Evolutionary conservation across 2,329 filamentous ascomycete genomes (phyloP).

Genomic region (Penicillium sp.): DNA sequence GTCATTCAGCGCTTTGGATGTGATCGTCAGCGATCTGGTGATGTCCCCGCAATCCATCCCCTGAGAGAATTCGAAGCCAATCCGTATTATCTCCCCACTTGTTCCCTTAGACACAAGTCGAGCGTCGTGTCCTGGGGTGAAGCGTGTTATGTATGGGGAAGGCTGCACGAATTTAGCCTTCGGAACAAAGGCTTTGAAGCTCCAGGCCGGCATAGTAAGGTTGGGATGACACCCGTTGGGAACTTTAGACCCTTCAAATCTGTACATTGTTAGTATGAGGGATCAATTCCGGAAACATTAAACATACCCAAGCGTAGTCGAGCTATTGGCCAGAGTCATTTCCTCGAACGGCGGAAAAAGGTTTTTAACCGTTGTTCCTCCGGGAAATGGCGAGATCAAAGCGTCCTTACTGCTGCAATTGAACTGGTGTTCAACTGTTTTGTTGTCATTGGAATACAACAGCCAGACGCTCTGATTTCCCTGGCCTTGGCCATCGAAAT

Average conservation of each 20-base stretch:
- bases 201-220: conserved; percentile 56
- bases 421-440: conserved; percentile 54
- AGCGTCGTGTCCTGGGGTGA: conserved; percentile 64
- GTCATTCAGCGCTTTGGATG: conserved; percentile 51
- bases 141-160: conserved; percentile 59
- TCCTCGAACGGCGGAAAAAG: conserved; percentile 64
- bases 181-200: conserved; percentile 62
- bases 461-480: conserved; percentile 47
- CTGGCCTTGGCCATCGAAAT: conserved; percentile 40
- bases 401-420: conserved; percentile 53
- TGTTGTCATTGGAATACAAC: conserved; percentile 47
- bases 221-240: conserved; percentile 57
- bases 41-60: conserved; percentile 61
- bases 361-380: conserved; percentile 58
- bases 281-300: background rate
- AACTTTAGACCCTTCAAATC: conserved; percentile 47
- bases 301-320: conserved; percentile 37
- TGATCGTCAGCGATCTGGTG: conserved; percentile 49
- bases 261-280: background rate
- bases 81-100: conserved; percentile 48
- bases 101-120: conserved; percentile 45
- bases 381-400: conserved; percentile 57
- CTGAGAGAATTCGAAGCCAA: conserved; percentile 56
- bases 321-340: conserved; percentile 49
- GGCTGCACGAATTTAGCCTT: conserved; percentile 50